Evolutionary conservation across 2,329 filamentous ascomycete species (phyloP).

Genomic region (Talaromyces sp.): DNA sequence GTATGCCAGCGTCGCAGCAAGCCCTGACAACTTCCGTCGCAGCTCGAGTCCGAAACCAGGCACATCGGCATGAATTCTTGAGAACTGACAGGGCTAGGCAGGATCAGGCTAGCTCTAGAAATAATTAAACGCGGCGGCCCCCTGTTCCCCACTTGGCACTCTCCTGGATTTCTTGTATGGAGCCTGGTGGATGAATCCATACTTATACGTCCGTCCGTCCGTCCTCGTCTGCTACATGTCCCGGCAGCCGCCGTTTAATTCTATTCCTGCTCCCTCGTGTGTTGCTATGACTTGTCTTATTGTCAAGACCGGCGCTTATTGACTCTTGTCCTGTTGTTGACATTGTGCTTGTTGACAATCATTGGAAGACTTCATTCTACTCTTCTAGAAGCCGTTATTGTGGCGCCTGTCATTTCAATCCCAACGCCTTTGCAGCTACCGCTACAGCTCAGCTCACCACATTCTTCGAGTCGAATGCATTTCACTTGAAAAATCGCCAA

Average conservation of each 20-base stretch:
- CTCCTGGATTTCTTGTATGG: neutral
- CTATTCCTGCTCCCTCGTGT: neutral
- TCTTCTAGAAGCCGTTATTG: slow-evolving; percentile 4
- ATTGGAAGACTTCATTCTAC: neutral
- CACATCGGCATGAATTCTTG: neutral
- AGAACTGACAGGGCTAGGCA: neutral
- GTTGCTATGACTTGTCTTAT: neutral
- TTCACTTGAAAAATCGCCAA: neutral
- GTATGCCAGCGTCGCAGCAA: neutral
- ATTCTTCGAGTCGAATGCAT: neutral
- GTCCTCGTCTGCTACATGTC: neutral
- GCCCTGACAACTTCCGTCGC: neutral
- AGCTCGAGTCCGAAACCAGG: slow-evolving; percentile 9
- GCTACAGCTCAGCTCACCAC: neutral
- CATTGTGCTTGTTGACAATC: neutral
- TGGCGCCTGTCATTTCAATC: neutral
- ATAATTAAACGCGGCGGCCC: neutral
- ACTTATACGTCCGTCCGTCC: slow-evolving; percentile 2
- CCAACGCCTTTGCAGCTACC: neutral
- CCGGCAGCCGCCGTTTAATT: neutral
- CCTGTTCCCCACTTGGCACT: slow-evolving; percentile 1
- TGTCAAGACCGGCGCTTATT: neutral
- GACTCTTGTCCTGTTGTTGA: neutral
- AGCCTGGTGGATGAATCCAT: neutral
- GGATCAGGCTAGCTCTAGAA: neutral